Base-by-base conservation (phyloP, 1,284 basidiomycete species). In the Ceratobasidium sp. region DNA sequence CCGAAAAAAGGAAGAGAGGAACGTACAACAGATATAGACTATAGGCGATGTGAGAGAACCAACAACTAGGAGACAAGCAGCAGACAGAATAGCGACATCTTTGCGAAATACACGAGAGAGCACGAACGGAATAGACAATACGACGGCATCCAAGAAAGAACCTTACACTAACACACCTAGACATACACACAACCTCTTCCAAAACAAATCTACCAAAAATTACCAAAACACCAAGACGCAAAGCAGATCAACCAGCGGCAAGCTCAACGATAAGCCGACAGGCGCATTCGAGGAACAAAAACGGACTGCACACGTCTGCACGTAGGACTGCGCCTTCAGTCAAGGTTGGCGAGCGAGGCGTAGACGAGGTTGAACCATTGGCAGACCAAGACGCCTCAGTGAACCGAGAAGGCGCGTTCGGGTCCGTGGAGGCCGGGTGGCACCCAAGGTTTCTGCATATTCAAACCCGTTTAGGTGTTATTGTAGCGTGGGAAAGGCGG, bases 271-370 rank as follows among this genome's bases (percentile, higher is more conserved):
- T 94, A 76, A 94, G 83, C 75, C 88, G 84, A 79, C 91, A 98
- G 7, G 98, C 95, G 72, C 97, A 92, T 81, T 99, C 97, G 87
- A 98, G 91, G 82, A 99, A 99, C 75, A 98, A 88, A 82, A 96
- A 99, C 3, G 98, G 97, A 63, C 84, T 85, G 50, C 92, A 95
- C 7, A 93, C 88, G 63, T 96, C 90, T 76, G 93, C 93, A 76
- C 66, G 52, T 21, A 70, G 21, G 35, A 70, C 66, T 16, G 66
- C 66, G 26, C 79, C 75, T 78, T 79, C 63, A 75, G 71, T 64
- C 78, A 47, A 79, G 81, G 52, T 87, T 80, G 43, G 79, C 70
- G 66, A 70, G 13, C 66, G 66, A 18, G 66, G 66, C 1, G 52
- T 43, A 16, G 66, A 70, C 26, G 66, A 70, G 7, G 47, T 44